Conservation (phyloP, 768 basidiomycete species). For the Russula sp. region DNA sequence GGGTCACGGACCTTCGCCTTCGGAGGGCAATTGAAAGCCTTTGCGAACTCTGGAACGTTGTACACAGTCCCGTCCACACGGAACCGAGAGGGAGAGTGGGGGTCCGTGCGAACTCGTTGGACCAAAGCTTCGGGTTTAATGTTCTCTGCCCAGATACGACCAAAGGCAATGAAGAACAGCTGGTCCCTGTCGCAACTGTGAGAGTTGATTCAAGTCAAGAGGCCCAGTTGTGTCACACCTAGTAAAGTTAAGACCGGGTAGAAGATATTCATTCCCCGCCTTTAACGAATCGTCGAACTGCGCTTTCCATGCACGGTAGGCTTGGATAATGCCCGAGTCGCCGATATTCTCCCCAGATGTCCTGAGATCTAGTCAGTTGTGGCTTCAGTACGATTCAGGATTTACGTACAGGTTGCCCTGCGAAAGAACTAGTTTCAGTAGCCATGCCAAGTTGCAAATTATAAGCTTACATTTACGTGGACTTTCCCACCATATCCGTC, state of each 20-base stretch:
- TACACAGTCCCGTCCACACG: constrained; percentile 82
- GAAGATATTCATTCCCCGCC: constrained; percentile 58
- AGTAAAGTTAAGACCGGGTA: constrained; percentile 77
- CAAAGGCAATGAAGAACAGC: constrained; percentile 90
- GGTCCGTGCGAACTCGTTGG: constrained; percentile 77
- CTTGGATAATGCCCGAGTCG: constrained; percentile 77
- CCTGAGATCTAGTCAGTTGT: constrained; percentile 32
- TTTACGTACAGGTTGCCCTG: constrained; percentile 71
- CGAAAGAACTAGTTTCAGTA: constrained; percentile 1
- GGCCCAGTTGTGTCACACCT: constrained; percentile 38
- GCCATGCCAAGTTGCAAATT: constrained; percentile 4
- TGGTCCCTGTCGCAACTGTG: constrained; percentile 57
- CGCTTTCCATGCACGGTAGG: constrained; percentile 87
- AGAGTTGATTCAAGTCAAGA: constrained; percentile 1
- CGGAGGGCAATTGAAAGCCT: constrained; percentile 76
- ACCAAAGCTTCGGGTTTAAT: constrained; percentile 77
- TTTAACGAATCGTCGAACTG: constrained; percentile 57
- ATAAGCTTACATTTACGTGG: constrained; percentile 71
- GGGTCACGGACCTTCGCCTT: constrained; percentile 58
- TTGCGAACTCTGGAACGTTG: constrained; percentile 84
- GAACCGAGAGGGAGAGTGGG: constrained; percentile 77
- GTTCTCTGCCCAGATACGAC: constrained; percentile 78
- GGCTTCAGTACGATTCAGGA: background rate
- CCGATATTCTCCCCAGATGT: constrained; percentile 93
- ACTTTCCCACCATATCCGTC: constrained; percentile 82